A percentile compares a stretch with the other conserved stretches of the same genome.
Conservation (phyloP, 768 basidiomycete species). For the Pleurotus ostreatus region DNA sequence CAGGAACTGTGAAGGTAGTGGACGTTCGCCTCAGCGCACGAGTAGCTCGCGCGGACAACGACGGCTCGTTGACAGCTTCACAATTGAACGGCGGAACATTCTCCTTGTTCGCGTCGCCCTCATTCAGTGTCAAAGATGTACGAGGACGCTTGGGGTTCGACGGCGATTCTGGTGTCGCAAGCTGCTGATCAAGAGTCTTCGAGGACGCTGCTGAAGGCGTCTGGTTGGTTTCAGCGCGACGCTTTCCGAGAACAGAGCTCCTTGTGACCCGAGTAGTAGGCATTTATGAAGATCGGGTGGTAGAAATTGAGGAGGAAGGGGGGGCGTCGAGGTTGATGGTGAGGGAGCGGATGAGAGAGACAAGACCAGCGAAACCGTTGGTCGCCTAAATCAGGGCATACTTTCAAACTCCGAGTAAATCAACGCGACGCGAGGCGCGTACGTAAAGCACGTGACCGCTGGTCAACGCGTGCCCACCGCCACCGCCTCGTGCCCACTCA, state of each 20-base stretch:
- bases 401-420: conserved; percentile 10
- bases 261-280: conserved; percentile 20
- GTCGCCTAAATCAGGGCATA: neutral
- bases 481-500: no score
- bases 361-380: neutral
- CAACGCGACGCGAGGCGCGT: conserved; percentile 12
- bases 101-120: conserved; percentile 70
- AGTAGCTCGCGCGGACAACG: conserved; percentile 32
- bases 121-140: conserved; percentile 36
- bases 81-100: conserved; percentile 63
- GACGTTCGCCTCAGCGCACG: conserved; percentile 34
- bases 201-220: conserved; percentile 13
- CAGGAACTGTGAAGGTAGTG: conserved; percentile 16
- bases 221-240: conserved; percentile 21
- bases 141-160: conserved; percentile 66
- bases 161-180: conserved; percentile 58
- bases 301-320: conserved; percentile 4
- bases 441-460: conserved; percentile 2
- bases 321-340: conserved; percentile 6
- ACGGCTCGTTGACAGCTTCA: conserved; percentile 28
- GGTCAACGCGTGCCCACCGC: neutral
- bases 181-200: conserved; percentile 33
- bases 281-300: neutral
- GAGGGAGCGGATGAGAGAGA: conserved; percentile 6
- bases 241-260: conserved; percentile 28